Conservation (phyloP, 208 protist genomes). For the Acanthamoeba quina region DNA sequence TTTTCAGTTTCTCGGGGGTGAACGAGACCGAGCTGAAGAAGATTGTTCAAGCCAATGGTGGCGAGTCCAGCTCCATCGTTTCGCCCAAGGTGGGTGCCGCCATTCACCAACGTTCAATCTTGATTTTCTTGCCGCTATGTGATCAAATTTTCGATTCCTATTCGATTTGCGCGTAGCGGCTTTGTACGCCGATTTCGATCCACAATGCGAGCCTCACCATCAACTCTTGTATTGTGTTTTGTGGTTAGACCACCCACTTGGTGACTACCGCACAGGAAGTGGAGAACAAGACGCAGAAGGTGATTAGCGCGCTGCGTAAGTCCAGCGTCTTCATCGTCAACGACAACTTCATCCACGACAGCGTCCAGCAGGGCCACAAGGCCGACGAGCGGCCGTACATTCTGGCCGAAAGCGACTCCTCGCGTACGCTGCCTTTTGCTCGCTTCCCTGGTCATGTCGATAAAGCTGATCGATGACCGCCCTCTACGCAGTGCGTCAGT, state of each 20-base stretch:
- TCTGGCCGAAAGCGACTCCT: neutral
- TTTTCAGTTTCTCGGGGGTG: constrained; percentile 2
- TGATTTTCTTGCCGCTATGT: neutral
- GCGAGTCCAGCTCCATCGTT: constrained; percentile 14
- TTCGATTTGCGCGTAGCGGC: too few species aligned
- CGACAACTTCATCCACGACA: constrained; percentile 44
- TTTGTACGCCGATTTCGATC: too few species aligned
- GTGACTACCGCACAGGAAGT: constrained; percentile 40
- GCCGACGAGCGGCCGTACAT: neutral
- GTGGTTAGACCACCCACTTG: constrained; percentile 12
- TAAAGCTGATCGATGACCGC: neutral
- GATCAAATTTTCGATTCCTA: too few species aligned
- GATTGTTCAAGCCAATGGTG: neutral
- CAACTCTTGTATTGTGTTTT: too few species aligned
- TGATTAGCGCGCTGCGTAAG: constrained; percentile 16
- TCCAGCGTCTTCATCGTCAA: constrained; percentile 26
- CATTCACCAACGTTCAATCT: neutral
- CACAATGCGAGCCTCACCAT: too few species aligned
- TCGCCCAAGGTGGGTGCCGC: neutral
- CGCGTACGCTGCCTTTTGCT: neutral
- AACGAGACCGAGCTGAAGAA: constrained; percentile 16
- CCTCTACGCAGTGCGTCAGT: neutral
- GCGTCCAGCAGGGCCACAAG: neutral
- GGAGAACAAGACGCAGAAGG: constrained; percentile 34
- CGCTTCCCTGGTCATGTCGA: neutral